Evolutionary conservation across 768 basidiomycete species (phyloP), one percentile per base, ranked within the genome.

Genomic region (Macrocybe gigantea): DNA sequence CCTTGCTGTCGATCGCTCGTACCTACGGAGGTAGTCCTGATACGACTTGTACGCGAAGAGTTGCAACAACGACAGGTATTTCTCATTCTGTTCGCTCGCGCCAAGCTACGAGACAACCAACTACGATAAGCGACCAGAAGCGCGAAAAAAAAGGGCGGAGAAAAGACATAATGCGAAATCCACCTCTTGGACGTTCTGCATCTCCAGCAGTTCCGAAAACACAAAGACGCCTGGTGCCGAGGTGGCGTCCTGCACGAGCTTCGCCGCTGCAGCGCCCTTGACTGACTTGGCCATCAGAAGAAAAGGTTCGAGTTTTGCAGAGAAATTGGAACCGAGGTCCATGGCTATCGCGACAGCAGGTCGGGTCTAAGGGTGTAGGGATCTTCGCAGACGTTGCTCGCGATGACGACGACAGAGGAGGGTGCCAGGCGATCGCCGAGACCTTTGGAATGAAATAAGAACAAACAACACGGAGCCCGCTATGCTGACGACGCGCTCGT

Each of bases 31-130:
- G 62, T 95, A 97, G 56, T 94, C 88, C 40, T 73, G 72, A 58
- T 85, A 92, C 0, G 90, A 93, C 59, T 82, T 88, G 65, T 92
- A 96, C 5, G 95, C 81, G 67, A 98, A 99, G 15, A 97, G 68
- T 62, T 92, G 77, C 13, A 99, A 68, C 15, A 97, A 69, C 3
- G 75, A 70, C 45, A 80, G 73, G 52, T 74, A 82, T 15, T 77
- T 74, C 12, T 71, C 67, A 56, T 89, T 72, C 45, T 86, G 82
- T 50, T 87, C 81, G 59, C 66, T 81, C 38, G 68, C 75, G 12
- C 68, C 72, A 5, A 97, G 77, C 93, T 96, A 62, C 22, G 22
- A 22, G 22, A 22, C 22, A 22, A 22, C 22, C 2, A 22, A 22
- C 22, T 22, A 22, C 22, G 22, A 4, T 22, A 22, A 22, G 22